Evolutionary conservation across 371 early-diverging fungal genomes (phyloP).

Genomic region (Sporodiniella umbellata): DNA sequence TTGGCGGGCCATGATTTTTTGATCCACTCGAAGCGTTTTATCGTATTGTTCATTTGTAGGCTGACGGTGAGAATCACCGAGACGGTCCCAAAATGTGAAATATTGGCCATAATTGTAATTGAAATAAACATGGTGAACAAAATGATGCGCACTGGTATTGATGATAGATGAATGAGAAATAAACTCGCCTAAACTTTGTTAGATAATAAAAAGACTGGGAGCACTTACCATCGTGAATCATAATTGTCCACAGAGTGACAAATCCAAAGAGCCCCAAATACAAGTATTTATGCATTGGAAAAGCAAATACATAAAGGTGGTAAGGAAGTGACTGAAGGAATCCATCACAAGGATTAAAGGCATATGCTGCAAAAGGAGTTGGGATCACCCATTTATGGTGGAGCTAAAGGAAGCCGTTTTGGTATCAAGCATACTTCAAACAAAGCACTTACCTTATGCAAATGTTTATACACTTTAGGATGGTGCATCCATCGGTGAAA

Average conservation of each 20-base stretch:
- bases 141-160: conserved; percentile 93
- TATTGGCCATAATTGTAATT: conserved; percentile 98
- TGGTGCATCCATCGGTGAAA: conserved; percentile 91
- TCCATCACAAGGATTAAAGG: conserved; percentile 94
- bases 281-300: conserved; percentile 88
- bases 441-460: conserved; percentile 61
- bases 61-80: conserved; percentile 71
- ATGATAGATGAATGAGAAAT: conserved; percentile 54
- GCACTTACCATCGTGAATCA: conserved; percentile 91
- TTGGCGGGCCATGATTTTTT: conserved; percentile 64
- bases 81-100: conserved; percentile 83
- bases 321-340: conserved; percentile 93
- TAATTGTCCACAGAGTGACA: conserved; percentile 93
- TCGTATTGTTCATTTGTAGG: conserved; percentile 72
- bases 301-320: conserved; percentile 82
- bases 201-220: not conserved
- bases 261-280: conserved; percentile 85
- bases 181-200: conserved; percentile 52
- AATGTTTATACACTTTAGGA: conserved; percentile 76
- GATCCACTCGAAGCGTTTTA: conserved; percentile 55
- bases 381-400: conserved; percentile 70
- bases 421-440: too few species aligned
- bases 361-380: conserved; percentile 94
- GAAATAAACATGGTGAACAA: conserved; percentile 95
- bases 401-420: conserved; percentile 35